phyloP scores from a whole-genome alignment of 1,284 basidiomycete species.

The Anthracocystis walkeri region DNA sequence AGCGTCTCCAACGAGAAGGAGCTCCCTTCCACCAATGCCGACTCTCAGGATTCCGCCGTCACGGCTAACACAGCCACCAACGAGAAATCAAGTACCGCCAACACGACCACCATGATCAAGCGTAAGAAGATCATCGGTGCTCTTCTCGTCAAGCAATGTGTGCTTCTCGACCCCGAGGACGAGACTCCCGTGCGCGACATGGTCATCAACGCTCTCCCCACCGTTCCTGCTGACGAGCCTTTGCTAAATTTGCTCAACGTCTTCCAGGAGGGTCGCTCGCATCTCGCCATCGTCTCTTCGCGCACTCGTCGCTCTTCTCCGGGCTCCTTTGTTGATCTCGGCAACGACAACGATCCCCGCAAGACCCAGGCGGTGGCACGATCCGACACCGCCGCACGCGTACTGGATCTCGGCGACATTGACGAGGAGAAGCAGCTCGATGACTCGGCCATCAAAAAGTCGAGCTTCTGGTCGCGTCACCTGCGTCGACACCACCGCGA shows the following conservation, averaged over 20 bases:
- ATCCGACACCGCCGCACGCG: slow-evolving; percentile 40
- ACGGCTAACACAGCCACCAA: slow-evolving; percentile 63
- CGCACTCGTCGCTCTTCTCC: slow-evolving; percentile 50
- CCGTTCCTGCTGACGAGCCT: slow-evolving; percentile 86
- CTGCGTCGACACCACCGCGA: slow-evolving; percentile 79
- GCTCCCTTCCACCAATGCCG: slow-evolving; percentile 48
- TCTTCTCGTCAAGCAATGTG: slow-evolving; percentile 85
- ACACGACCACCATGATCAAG: slow-evolving; percentile 43
- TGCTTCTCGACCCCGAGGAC: slow-evolving; percentile 86
- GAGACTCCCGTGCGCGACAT: slow-evolving; percentile 66
- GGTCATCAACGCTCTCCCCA: slow-evolving; percentile 80
- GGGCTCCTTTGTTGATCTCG: slow-evolving; percentile 64
- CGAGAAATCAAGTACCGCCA: slow-evolving; percentile 8
- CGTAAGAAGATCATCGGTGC: slow-evolving; percentile 83
- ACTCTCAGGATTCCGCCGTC: slow-evolving; percentile 69
- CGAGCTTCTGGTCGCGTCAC: slow-evolving; percentile 72
- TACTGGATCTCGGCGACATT: slow-evolving; percentile 52
- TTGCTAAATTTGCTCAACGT: slow-evolving; percentile 86
- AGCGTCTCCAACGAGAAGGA: slow-evolving; percentile 36
- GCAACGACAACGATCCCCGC: slow-evolving; percentile 39
- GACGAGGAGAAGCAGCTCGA: slow-evolving; percentile 61
- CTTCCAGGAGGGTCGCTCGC: slow-evolving; percentile 89
- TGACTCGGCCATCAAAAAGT: slow-evolving; percentile 64
- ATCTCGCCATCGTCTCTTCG: slow-evolving; percentile 85
- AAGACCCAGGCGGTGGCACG: slow-evolving; percentile 32